Evolutionary conservation across 495 filamentous ascomycete species (phyloP).

Genomic region (Friedmanniomyces simplex): DNA sequence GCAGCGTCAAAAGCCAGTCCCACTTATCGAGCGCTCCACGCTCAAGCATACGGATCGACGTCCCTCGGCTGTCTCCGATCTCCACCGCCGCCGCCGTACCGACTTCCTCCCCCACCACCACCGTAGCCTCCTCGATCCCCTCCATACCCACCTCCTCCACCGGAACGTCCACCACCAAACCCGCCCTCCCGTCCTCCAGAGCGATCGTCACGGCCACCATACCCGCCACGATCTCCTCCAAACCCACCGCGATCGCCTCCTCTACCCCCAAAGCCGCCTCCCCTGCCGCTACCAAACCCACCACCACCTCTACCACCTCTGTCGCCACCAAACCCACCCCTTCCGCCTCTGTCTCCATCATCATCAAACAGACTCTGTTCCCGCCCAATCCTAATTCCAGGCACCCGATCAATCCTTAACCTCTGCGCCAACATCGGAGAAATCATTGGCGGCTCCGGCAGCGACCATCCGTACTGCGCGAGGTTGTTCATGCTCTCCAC

Average conservation of each 20-base stretch:
- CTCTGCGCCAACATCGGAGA: slow-evolving; percentile 32
- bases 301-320: slow-evolving; percentile 11
- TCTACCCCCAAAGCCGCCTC: slow-evolving; percentile 1
- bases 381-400: slow-evolving; percentile 38
- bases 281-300: slow-evolving; percentile 10
- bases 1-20: too few species aligned
- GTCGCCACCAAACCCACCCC: slow-evolving; percentile 15
- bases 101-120: background rate
- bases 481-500: slow-evolving; percentile 53
- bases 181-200: background rate
- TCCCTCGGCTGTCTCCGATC: background rate
- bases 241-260: slow-evolving; percentile 5
- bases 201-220: slow-evolving; percentile 1
- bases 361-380: slow-evolving; percentile 9
- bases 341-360: slow-evolving; percentile 3
- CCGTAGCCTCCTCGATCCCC: background rate
- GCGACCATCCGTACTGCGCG: slow-evolving; percentile 49
- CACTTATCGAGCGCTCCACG: too few species aligned
- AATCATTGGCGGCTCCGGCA: slow-evolving; percentile 48
- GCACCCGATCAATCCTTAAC: slow-evolving; percentile 36
- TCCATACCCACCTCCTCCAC: background rate
- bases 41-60: too few species aligned
- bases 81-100: background rate
- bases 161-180: background rate
- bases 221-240: background rate